A percentile compares a stretch with the other conserved stretches of the same genome.
phyloP scores from a whole-genome alignment of 2,329 filamentous ascomycete species.

The Pseudopithomyces chartarum region DNA sequence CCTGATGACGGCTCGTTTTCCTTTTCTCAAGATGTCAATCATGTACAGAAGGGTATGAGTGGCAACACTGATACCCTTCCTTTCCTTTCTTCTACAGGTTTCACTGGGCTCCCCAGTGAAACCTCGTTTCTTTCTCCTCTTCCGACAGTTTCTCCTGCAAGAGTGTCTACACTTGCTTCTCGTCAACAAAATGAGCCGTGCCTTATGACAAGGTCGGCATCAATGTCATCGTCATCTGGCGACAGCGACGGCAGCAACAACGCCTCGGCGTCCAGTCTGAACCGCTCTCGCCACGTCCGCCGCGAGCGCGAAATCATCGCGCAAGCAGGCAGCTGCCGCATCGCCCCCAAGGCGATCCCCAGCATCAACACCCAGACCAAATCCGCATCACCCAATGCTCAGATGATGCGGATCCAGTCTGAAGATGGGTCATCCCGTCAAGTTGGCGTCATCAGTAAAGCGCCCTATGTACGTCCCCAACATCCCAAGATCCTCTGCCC shows the following conservation, averaged over 20 bases:
- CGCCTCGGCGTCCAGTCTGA: slow-evolving; percentile 49
- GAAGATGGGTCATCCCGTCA: slow-evolving; percentile 60
- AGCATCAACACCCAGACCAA: slow-evolving; percentile 30
- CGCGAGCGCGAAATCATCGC: slow-evolving; percentile 56
- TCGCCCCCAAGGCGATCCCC: slow-evolving; percentile 52
- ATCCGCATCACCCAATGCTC: slow-evolving; percentile 46
- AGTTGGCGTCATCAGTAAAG: slow-evolving; percentile 57
- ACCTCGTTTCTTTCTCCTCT: slow-evolving; percentile 34
- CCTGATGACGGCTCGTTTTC: slow-evolving; percentile 42
- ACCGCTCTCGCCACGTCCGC: slow-evolving; percentile 53
- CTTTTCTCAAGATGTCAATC: slow-evolving; percentile 34
- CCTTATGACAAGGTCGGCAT: slow-evolving; percentile 57
- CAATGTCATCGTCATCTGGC: slow-evolving; percentile 30
- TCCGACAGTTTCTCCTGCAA: slow-evolving; percentile 31
- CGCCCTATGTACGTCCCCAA: slow-evolving; percentile 66
- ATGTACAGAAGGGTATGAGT: slow-evolving; percentile 41
- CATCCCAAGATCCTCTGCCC: slow-evolving; percentile 74
- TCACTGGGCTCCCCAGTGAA: slow-evolving; percentile 45
- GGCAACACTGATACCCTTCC: slow-evolving; percentile 34
- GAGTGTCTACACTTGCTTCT: slow-evolving; percentile 41
- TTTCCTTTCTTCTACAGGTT: slow-evolving; percentile 30
- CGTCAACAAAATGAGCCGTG: slow-evolving; percentile 33
- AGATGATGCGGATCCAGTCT: slow-evolving; percentile 58
- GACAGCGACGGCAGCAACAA: slow-evolving; percentile 50
- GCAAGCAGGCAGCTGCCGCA: slow-evolving; percentile 53